Evolutionary conservation across 305 asterid species (phyloP), one percentile per base, ranked within the genome.

Genomic region (Coffea humblotiana): DNA sequence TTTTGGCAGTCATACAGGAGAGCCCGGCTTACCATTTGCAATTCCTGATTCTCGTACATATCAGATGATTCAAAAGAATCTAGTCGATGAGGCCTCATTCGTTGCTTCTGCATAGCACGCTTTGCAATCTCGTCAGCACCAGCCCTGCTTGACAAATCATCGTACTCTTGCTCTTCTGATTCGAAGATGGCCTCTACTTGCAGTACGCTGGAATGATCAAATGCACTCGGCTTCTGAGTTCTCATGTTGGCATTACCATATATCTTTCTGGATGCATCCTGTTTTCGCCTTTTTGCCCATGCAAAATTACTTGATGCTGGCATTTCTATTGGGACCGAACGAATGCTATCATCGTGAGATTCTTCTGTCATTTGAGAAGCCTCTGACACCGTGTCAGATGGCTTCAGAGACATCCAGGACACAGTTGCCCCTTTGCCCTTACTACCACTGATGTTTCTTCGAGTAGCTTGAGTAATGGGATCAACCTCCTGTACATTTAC

Each of bases 301-400:
- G 87, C 85, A 68, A 88, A 88, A 52, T 90, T 79, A 66, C 80
- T 83, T 5, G 92, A 92, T 65, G 87, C 81, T 40, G 92, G 65
- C 72, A 85, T 84, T 56, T 86, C 90, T 21, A 79, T 83, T 0
- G 98, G 97, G 67, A 90, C 88, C 0, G 98, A 89, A 23, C 81
- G 88, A 32, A 83, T 80, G 80, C 89, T 91, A 51, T 91, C 86
- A 9, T 56, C 85, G 14, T 85, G 84, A 45, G 97, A 90, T 71
- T 84, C 93, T 66, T 85, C 88, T 0, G 96, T 87, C 78, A 79
- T 68, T 67, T 88, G 94, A 37, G 99, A 91, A 68, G 88, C 85
- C 77, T 93, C 94, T 1, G 98, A 94, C 49, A 84, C 86, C 2
- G 99, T 88, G 66, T 92, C 98, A 2, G 77, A 82, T 18, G 93